Evolutionary conservation across 2,329 filamentous ascomycete species (phyloP).

Genomic region (Colletotrichum gloeosporioides): DNA sequence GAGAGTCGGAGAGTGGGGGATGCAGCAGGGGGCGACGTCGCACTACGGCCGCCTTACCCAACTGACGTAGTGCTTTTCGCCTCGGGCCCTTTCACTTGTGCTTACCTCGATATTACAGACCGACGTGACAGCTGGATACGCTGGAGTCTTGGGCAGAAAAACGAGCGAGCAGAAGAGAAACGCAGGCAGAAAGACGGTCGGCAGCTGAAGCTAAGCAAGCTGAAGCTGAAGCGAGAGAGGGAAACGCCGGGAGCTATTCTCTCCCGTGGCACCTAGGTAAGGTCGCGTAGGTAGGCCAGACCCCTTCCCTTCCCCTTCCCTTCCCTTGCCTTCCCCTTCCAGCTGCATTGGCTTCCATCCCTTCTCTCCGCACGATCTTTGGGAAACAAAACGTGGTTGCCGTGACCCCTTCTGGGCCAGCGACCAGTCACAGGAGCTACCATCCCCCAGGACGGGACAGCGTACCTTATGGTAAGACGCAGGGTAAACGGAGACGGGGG

Average conservation of each 20-base stretch:
- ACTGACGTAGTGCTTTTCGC: slow-evolving; percentile 10
- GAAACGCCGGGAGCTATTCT: background rate
- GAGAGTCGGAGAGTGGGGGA: slow-evolving; percentile 18
- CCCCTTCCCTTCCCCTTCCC: background rate
- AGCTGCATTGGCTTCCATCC: background rate
- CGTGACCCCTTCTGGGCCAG: slow-evolving; percentile 1
- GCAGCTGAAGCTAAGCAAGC: background rate
- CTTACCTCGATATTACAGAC: background rate
- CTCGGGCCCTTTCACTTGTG: background rate
- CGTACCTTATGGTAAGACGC: background rate
- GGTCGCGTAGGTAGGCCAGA: background rate
- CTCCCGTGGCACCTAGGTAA: background rate
- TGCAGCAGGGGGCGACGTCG: background rate
- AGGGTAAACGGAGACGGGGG: background rate
- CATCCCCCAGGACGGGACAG: background rate
- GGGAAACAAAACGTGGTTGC: background rate
- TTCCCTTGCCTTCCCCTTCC: background rate
- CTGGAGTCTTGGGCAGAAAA: background rate
- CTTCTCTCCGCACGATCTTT: background rate
- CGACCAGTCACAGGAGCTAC: background rate
- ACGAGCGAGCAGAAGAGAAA: background rate
- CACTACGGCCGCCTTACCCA: background rate
- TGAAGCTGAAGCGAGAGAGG: background rate
- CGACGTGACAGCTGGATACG: background rate
- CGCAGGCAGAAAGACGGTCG: background rate